Base-by-base conservation (phyloP, 164 flowering plant genomes). In the Vitis vinifera region DNA sequence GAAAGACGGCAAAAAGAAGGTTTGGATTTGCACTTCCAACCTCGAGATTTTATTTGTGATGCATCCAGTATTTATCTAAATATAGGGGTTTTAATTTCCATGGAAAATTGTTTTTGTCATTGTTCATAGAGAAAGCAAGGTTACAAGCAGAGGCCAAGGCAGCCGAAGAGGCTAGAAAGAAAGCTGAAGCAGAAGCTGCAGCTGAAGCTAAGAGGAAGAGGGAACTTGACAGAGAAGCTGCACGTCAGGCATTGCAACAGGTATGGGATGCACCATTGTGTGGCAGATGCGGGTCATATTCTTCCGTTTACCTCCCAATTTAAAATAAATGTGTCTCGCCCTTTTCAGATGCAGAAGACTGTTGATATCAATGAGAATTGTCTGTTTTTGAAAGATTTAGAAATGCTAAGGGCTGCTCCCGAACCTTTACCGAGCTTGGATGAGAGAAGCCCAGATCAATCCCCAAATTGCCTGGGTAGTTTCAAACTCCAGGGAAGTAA, bases 211-310 rank as follows among this genome's bases (percentile, higher is more conserved):
- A 74, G 77, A 80, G 81, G 81, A 83, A 84, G 78, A 79, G 90
- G 82, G 95, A 92, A 72, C 82, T 83, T 13, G 99, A 94, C 73
- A 87, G 99, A 75, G 95, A 92, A 81, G 98, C 97, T 16, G 94
- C 97, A 51, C 89, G 99, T 8, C 88, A 77, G 75, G 98, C 97
- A 12, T 72, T 94, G 71, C 90, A 72, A 63, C 69, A 86, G 92
- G 99, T 92, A 80, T 68, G 48, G n/a, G 27, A 13, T 5, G 8
- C 16, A 62, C 19, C 30, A 16, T 31, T 57, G 27, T 66, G 8
- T 30, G 19, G 59, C 17, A 9, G 16, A 55, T 7, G 44, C 44
- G 0, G 0, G 44, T 37, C 7, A 3, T 0, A 37, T 37, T 37
- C 44, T 37, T 37, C 44, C 3, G 27, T 10, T 58, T 19, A 58